Base-by-base conservation (phyloP, 257 asterid species). In the Solanum gandarillasii region DNA sequence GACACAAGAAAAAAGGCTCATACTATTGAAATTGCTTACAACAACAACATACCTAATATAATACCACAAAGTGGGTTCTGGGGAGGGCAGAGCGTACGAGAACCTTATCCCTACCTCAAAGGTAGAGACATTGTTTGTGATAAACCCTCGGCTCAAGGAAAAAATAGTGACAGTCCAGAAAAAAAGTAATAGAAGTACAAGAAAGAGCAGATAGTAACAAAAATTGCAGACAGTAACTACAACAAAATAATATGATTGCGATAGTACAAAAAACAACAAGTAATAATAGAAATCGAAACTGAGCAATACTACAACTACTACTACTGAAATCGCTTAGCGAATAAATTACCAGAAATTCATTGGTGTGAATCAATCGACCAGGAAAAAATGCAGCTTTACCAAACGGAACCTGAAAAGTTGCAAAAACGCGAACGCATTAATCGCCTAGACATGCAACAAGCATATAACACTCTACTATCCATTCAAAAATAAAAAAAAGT, bases 331-430 rank as follows among this genome's bases (percentile, higher is more conserved):
- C 0, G 12, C 7, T 4, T 82, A 48, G 10, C 14, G 55, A 78
- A 73, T 9, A 36, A 34, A 58, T 88, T 93, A 97, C 99, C 99
- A 90, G 78, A 55, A 95, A 93, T 86, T 97, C 98, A 92, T 95
- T 95, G 86, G 99, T 94, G 90, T 97, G 98, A 90, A 96, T 91
- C 92, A 97, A 88, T 83, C 92, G 94, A 23, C 99, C 99, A 1
- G 99, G 99, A 25, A 95, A 97, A 89, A 95, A 97, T 0, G 98
- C 99, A 5, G 98, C 99, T 91, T 92, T 94, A 7, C 99, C 99
- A 88, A 94, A 95, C 1, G 99, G 99, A 85, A 95, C 98, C 98
- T 95, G 87, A 65, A 73, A 41, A 11, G 23, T 36, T 74, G 27
- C 48, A 27, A 3, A 74, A 73, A 36, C 5, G 3, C 23, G 23